Conservation (phyloP, 768 basidiomycete species). For the Tremella yokohamensis region DNA sequence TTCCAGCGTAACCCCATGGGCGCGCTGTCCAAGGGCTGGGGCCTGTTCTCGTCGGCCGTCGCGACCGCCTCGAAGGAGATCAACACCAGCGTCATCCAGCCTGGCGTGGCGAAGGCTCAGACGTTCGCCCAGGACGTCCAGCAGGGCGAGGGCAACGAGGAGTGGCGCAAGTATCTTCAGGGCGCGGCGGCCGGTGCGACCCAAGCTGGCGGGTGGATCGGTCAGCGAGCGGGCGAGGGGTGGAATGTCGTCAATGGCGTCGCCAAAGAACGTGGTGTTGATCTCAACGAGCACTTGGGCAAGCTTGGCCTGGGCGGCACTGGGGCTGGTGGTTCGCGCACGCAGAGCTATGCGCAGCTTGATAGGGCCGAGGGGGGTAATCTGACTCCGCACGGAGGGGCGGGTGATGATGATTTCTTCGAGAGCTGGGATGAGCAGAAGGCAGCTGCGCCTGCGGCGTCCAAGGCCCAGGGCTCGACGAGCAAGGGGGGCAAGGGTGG, state of each 20-base stretch:
- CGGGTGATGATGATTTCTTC: slow-evolving; percentile 61
- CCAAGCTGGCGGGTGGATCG: slow-evolving; percentile 36
- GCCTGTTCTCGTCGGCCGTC: slow-evolving; percentile 82
- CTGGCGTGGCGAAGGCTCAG: slow-evolving; percentile 71
- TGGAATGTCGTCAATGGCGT: slow-evolving; percentile 43
- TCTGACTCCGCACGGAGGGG: slow-evolving; percentile 26
- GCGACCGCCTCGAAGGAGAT: slow-evolving; percentile 66
- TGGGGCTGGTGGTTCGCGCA: slow-evolving; percentile 1
- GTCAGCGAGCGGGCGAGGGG: slow-evolving; percentile 40
- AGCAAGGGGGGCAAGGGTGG: slow-evolving; percentile 21
- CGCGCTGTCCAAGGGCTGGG: slow-evolving; percentile 92
- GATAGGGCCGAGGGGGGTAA: slow-evolving; percentile 40
- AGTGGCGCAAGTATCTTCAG: slow-evolving; percentile 32
- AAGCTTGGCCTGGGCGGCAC: slow-evolving; percentile 58
- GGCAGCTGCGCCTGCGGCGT: neutral
- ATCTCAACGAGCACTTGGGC: slow-evolving; percentile 73
- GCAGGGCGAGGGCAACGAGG: slow-evolving; percentile 17
- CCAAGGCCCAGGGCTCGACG: neutral
- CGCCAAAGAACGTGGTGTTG: slow-evolving; percentile 66
- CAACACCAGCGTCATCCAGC: slow-evolving; percentile 83
- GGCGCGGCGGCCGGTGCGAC: slow-evolving; percentile 21
- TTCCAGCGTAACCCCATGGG: slow-evolving; percentile 80
- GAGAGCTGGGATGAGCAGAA: slow-evolving; percentile 54
- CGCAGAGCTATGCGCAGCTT: slow-evolving; percentile 36
- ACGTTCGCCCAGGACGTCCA: slow-evolving; percentile 22